Evolutionary conservation across 106 monocot genomes (phyloP).

Genomic region (Triglochin maritima): DNA sequence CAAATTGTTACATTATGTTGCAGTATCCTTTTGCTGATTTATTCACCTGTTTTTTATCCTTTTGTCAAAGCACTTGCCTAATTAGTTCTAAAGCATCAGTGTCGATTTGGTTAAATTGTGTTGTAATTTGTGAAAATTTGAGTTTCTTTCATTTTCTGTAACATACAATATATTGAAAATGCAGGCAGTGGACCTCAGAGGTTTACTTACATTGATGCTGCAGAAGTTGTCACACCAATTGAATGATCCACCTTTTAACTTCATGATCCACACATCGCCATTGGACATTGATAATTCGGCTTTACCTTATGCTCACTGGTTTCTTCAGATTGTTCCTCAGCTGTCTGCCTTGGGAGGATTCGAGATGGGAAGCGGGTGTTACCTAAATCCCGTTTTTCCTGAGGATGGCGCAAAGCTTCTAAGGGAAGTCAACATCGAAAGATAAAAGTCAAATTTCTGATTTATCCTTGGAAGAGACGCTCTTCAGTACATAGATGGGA

Average conservation of each 20-base stretch:
- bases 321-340: slow-evolving; percentile 87
- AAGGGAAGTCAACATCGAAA: slow-evolving; percentile 31
- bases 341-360: slow-evolving; percentile 57
- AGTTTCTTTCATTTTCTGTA: too few species aligned
- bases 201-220: slow-evolving; percentile 59
- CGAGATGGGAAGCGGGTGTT: slow-evolving; percentile 89
- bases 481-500: too few species aligned
- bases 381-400: slow-evolving; percentile 87
- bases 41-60: too few species aligned
- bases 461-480: background rate
- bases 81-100: too few species aligned
- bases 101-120: too few species aligned
- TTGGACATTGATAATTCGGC: slow-evolving; percentile 27
- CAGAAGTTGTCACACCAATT: slow-evolving; percentile 59
- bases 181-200: slow-evolving; percentile 75
- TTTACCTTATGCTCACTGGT: slow-evolving; percentile 67
- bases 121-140: too few species aligned
- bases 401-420: slow-evolving; percentile 83
- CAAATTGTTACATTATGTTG: too few species aligned
- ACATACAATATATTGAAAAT: too few species aligned
- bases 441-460: background rate
- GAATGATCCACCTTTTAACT: slow-evolving; percentile 86
- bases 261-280: slow-evolving; percentile 79
- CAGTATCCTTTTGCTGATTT: too few species aligned
- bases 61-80: too few species aligned